Conservation (phyloP, 306 rosid genomes). For the Cyamopsis tetragonoloba region DNA sequence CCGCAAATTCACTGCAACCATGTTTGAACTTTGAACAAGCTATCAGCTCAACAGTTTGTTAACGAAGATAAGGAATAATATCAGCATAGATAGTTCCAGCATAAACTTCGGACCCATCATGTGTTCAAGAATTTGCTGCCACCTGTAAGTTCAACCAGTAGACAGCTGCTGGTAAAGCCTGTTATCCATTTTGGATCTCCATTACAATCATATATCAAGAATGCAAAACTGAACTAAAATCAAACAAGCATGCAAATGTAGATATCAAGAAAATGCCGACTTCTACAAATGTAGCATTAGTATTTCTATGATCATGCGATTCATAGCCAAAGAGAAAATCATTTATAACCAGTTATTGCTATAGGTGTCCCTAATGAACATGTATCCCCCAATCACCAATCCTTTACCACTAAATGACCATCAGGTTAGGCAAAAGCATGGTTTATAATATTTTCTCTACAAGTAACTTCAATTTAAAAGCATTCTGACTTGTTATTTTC, state of each 20-base stretch:
- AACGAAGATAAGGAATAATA: constrained; percentile 36
- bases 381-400: not conserved
- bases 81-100: constrained; percentile 41
- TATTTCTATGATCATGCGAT: not conserved
- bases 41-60: constrained; percentile 36
- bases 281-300: not conserved
- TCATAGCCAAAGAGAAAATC: not conserved
- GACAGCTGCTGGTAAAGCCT: constrained; percentile 99
- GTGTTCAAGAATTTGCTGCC: constrained; percentile 43
- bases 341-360: not conserved
- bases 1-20: constrained; percentile 14
- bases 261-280: constrained; percentile 5
- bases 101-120: constrained; percentile 25
- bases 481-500: constrained; percentile 3
- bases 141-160: constrained; percentile 83
- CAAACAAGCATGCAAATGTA: constrained; percentile 16
- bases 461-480: not conserved
- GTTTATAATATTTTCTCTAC: not conserved
- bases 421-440: not conserved
- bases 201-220: constrained; percentile 54
- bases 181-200: constrained; percentile 78
- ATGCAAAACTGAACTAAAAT: constrained; percentile 23
- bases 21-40: constrained; percentile 20
- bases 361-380: not conserved
- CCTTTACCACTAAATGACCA: not conserved